Evolutionary conservation across 2,329 filamentous ascomycete genomes (phyloP).

Genomic region (Chaetothyriales sp.): DNA sequence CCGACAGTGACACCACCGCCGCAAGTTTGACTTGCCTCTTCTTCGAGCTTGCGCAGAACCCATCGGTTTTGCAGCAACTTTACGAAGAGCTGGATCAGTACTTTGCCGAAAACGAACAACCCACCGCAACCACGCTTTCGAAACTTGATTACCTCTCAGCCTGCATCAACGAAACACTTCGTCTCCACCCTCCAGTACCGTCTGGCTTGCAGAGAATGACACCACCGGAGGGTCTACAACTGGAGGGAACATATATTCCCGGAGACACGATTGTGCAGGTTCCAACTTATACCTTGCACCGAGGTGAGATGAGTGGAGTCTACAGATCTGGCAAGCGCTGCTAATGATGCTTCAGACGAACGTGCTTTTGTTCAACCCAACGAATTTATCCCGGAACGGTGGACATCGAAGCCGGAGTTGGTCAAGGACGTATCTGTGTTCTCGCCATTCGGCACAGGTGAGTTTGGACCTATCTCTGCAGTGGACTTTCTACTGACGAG

Average conservation of each 20-base stretch:
- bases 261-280: slow-evolving; percentile 13
- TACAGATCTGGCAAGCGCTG: not conserved
- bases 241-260: slow-evolving; percentile 25
- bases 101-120: not conserved
- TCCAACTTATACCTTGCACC: not conserved
- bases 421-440: slow-evolving; percentile 20
- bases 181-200: slow-evolving; percentile 28
- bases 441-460: slow-evolving; percentile 29
- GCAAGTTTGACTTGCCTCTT: slow-evolving; percentile 29
- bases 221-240: slow-evolving; percentile 25
- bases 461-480: slow-evolving; percentile 6
- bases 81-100: not conserved
- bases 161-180: slow-evolving; percentile 29
- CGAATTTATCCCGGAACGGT: slow-evolving; percentile 28
- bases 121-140: not conserved
- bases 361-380: slow-evolving; percentile 11
- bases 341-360: slow-evolving; percentile 21
- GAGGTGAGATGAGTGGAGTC: not conserved
- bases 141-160: slow-evolving; percentile 20
- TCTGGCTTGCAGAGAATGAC: slow-evolving; percentile 25
- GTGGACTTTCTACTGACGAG: not conserved
- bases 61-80: not conserved
- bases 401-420: slow-evolving; percentile 24
- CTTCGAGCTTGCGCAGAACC: slow-evolving; percentile 25
- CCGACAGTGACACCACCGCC: slow-evolving; percentile 29